Base-by-base conservation (phyloP, 1,284 basidiomycete species). In the Malassezia caprae region DNA sequence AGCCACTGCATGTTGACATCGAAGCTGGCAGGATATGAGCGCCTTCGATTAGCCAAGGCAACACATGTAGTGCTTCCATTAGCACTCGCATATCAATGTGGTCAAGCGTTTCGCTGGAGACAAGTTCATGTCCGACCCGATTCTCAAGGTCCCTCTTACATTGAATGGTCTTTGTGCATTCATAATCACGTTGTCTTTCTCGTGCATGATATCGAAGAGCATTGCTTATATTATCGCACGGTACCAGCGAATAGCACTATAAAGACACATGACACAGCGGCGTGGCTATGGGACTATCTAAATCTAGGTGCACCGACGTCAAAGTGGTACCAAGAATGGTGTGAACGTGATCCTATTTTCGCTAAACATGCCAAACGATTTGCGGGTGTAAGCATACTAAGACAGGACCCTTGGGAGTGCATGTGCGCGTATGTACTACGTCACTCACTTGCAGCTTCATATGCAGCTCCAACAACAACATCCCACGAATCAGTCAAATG, bases 391-490 rank as follows among this genome's bases (percentile, higher is more conserved):
- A 65, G 84, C 40, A 86, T 96, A 61, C 76, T 96, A 34, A 79
- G 88, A 61, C 93, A 98, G 74, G 90, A 96, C 71, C 88, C 90
- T 51, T 98, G 90, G 85, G 94, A 73, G 39, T 72, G 69, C 44
- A 54, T 73, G 19, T 69, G 64, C 43, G 65, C 67, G 19, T 60
- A 50, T 46, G 58, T 60, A 21, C 21, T 1, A 23, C 6, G 30
- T 6, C 4, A 15, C 19, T 30, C 11, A 27, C 52, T 23, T 27
- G 11, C 53, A 58, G 90, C 8, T 98, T 98, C 77, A 96, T 99
- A 62, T 98, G 93, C 69, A 96, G 90, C 15, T 89, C 90, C 1
- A 98, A 96, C 71, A 98, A 98, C 75, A 93, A 98, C 67, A 98
- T 74, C 24, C 69, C 72, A 2, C 53, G 72, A 8, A 74, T 74